Evolutionary conservation across 306 rosid genomes (phyloP).

Genomic region (Vigna angularis): DNA sequence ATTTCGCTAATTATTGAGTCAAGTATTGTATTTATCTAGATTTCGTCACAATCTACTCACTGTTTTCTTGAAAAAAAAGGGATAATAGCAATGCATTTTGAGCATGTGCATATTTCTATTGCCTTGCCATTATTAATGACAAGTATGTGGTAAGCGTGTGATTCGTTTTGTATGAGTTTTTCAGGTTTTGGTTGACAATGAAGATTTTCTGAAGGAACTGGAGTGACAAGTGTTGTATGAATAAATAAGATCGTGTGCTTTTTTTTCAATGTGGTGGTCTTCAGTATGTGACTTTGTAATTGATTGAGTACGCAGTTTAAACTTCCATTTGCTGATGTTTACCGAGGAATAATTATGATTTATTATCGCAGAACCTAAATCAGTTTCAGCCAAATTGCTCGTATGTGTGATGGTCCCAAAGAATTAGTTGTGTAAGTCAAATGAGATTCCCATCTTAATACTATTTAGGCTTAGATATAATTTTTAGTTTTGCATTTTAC

Average conservation of each 20-base stretch:
- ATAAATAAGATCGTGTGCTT: conserved; percentile 47
- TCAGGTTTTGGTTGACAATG: conserved; percentile 93
- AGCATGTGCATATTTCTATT: conserved; percentile 3
- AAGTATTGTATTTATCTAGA: background rate
- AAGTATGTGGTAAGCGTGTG: conserved; percentile 21
- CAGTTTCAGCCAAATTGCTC: background rate
- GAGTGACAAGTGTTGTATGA: conserved; percentile 49
- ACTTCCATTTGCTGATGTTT: background rate
- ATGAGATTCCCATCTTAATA: background rate
- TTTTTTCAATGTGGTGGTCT: background rate
- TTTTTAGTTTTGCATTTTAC: no score
- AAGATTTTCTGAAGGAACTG: conserved; percentile 85
- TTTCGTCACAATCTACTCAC: background rate
- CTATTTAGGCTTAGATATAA: background rate
- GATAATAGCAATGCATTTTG: background rate
- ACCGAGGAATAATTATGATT: background rate
- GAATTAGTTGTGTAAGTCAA: background rate
- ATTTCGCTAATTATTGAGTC: background rate
- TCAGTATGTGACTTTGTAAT: conserved; percentile 15
- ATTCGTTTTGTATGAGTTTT: conserved; percentile 38
- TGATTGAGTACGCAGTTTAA: conserved; percentile 15
- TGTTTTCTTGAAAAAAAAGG: background rate
- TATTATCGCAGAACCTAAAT: background rate
- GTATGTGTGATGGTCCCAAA: background rate
- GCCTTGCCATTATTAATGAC: conserved; percentile 12